Evolutionary conservation across 202 grass and related monocot species (phyloP).

Genomic region (Sporobolus alterniflorus): DNA sequence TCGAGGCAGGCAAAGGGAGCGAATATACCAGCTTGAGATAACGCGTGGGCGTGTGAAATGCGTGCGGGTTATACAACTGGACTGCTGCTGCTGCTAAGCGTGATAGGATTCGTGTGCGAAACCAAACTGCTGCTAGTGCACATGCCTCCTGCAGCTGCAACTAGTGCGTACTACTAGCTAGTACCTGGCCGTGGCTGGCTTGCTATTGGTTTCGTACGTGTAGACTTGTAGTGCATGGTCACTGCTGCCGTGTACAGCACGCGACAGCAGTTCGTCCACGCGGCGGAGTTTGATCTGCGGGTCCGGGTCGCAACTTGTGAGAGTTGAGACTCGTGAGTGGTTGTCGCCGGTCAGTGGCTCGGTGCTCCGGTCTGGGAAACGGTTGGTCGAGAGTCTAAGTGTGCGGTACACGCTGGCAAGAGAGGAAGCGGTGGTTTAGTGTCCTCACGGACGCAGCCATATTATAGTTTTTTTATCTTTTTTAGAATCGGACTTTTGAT

Average conservation of each 20-base stretch:
- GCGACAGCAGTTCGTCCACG: conserved; percentile 15
- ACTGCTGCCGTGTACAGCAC: not conserved
- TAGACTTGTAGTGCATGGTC: not conserved
- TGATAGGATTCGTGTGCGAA: not conserved
- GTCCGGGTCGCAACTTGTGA: not conserved
- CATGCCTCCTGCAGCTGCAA: not conserved
- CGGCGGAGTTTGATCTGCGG: not conserved
- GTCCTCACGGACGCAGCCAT: not conserved
- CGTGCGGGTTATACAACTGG: not conserved
- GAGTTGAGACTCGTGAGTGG: not conserved
- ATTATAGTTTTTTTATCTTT: too few species aligned
- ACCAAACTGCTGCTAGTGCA: not conserved
- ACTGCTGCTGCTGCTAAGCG: not conserved
- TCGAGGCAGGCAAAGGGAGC: not conserved
- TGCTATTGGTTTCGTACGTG: not conserved
- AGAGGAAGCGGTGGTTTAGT: not conserved
- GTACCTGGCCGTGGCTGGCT: not conserved
- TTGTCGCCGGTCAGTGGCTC: not conserved
- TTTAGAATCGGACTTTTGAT: too few species aligned
- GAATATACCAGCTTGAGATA: not conserved
- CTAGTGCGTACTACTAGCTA: too few species aligned
- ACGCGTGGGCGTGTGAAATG: conserved; percentile 38
- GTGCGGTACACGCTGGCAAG: not conserved
- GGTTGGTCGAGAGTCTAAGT: not conserved
- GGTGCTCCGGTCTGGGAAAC: not conserved